Conservation (phyloP, 2,329 filamentous ascomycete genomes). For the Aspergillus sergii region DNA sequence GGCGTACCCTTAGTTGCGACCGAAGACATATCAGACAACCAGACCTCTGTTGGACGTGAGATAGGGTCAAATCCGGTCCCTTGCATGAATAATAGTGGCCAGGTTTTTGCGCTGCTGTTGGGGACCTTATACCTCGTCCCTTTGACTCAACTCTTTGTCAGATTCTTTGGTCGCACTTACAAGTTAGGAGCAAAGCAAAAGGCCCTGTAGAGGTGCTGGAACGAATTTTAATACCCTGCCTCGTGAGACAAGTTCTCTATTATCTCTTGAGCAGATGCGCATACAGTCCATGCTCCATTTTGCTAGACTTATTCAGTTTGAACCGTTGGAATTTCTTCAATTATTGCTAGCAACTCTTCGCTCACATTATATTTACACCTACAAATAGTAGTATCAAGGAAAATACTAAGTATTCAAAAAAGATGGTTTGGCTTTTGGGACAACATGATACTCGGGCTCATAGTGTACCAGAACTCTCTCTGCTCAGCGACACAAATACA, state of each 20-base stretch:
- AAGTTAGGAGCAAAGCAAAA: neutral
- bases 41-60: neutral
- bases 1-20: neutral
- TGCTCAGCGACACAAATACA: neutral
- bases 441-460: too few species aligned
- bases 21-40: neutral
- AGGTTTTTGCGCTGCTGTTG: neutral
- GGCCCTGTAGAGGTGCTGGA: neutral
- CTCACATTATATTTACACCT: too few species aligned
- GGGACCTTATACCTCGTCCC: neutral
- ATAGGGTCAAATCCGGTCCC: neutral
- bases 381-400: too few species aligned
- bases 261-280: neutral
- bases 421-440: too few species aligned
- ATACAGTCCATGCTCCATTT: neutral
- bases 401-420: too few species aligned
- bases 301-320: too few species aligned
- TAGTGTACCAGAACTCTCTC: neutral
- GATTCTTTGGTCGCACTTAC: neutral
- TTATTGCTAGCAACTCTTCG: too few species aligned
- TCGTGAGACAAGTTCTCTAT: too few species aligned
- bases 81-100: neutral
- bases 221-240: accelerated
- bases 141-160: neutral
- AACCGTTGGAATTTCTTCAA: too few species aligned